Conservation (phyloP, 805 yeast species). For the Hemisphaericaspora nanyangensis region DNA sequence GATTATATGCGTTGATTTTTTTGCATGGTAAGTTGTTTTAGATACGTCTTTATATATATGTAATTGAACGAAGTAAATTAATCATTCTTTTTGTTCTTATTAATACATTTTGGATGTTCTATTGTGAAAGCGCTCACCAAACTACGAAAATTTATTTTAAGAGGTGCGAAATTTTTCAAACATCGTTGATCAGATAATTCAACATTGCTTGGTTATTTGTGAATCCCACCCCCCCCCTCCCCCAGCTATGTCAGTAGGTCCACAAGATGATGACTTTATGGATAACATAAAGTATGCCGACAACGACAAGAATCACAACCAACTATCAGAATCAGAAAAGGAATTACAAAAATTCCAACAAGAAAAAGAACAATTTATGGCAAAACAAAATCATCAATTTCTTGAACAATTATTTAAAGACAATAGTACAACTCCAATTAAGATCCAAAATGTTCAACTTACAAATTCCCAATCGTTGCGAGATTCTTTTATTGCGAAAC, state of each 20-base stretch:
- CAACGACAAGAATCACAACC: conserved; percentile 5
- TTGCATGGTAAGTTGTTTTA: too few species aligned
- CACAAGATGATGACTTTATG: conserved; percentile 21
- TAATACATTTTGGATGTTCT: too few species aligned
- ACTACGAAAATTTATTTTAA: too few species aligned
- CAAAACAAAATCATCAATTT: conserved; percentile 29
- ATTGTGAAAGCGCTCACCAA: too few species aligned
- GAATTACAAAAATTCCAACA: conserved; percentile 21
- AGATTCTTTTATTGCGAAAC: conserved; percentile 41
- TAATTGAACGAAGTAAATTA: not conserved
- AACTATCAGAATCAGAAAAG: conserved; percentile 20
- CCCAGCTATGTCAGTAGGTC: conserved; percentile 10
- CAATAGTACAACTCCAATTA: conserved; percentile 37
- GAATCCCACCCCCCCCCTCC: too few species aligned
- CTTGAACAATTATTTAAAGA: conserved; percentile 31
- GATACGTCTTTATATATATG: not conserved
- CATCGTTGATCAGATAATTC: too few species aligned
- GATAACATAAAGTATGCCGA: conserved; percentile 9
- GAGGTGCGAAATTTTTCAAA: too few species aligned
- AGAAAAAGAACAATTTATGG: conserved; percentile 28
- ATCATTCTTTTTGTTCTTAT: too few species aligned
- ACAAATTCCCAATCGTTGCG: conserved; percentile 47
- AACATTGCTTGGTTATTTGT: too few species aligned
- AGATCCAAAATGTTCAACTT: conserved; percentile 42
- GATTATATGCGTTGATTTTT: not conserved